These are phyloP conservation scores for Phaeosphaeria sp. DNA, from an alignment of 2,329 filamentous ascomycete genomes.

Conservation along the genomic window DNA sequence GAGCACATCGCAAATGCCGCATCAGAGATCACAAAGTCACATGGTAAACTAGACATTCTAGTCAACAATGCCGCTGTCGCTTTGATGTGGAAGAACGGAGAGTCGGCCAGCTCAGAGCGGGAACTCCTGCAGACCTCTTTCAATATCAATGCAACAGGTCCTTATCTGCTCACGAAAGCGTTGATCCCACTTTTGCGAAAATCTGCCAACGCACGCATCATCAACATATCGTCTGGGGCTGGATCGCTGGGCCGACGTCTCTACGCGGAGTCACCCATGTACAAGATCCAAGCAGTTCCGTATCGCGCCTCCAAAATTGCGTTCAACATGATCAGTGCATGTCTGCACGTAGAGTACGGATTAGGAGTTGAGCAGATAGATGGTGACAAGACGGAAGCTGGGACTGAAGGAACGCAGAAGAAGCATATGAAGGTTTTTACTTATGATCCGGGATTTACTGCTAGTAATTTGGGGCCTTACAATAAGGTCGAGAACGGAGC, in stretches of 20 bases:
- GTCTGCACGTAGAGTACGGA: conserved; percentile 39
- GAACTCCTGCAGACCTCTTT: conserved; percentile 34
- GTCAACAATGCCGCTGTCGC: conserved; percentile 50
- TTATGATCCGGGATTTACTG: conserved; percentile 49
- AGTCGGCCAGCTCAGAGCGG: conserved; percentile 19
- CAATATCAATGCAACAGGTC: conserved; percentile 39
- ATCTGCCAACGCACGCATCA: conserved; percentile 32
- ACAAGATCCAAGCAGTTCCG: conserved; percentile 31
- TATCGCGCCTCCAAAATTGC: conserved; percentile 50
- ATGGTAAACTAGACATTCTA: conserved; percentile 47
- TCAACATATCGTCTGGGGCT: conserved; percentile 46
- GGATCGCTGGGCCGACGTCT: conserved; percentile 43
- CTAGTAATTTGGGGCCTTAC: conserved; percentile 39
- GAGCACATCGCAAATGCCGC: conserved; percentile 50
- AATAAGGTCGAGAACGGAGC: conserved; percentile 48
- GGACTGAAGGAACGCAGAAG: conserved; percentile 8
- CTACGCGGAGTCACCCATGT: conserved; percentile 30
- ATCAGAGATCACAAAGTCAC: conserved; percentile 23
- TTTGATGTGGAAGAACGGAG: conserved; percentile 3
- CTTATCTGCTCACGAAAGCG: conserved; percentile 30
- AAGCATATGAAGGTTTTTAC: conserved; percentile 46
- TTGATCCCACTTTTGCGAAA: conserved; percentile 25
- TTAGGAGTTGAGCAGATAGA: conserved; percentile 16
- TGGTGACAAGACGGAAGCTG: conserved; percentile 1
- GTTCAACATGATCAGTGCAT: conserved; percentile 48